Conservation (phyloP, 441 rosid genomes). For the Pelargonium fulgidum region DNA sequence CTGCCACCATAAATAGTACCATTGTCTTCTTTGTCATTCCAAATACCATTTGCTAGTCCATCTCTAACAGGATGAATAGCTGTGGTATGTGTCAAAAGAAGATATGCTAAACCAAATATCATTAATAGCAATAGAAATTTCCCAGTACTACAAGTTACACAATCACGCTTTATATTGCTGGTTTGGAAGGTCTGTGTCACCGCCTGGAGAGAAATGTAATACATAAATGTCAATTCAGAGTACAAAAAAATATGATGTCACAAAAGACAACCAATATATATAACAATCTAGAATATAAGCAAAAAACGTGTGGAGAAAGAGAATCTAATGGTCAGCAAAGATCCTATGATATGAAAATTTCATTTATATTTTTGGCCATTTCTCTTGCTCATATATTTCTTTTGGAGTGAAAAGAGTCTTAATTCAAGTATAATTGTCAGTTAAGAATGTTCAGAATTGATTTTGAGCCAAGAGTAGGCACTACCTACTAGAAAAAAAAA, state of each 20-base stretch:
- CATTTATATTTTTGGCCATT: too few relatives aligned
- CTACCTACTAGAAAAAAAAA: too few relatives aligned
- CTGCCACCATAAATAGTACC: slow-evolving; percentile 30
- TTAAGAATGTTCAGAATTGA: too few relatives aligned
- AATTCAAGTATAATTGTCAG: too few relatives aligned
- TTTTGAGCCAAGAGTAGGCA: too few relatives aligned
- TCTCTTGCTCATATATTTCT: too few relatives aligned
- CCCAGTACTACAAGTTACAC: slow-evolving; percentile 66
- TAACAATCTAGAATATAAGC: background rate
- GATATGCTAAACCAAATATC: slow-evolving; percentile 61
- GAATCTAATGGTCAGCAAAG: background rate
- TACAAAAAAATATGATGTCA: slow-evolving; percentile 13
- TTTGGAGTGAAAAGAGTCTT: too few relatives aligned
- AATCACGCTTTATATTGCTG: slow-evolving; percentile 42
- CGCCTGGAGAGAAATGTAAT: slow-evolving; percentile 38
- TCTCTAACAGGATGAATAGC: slow-evolving; percentile 28
- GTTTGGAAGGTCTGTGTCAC: slow-evolving; percentile 54
- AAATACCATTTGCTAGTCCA: slow-evolving; percentile 25
- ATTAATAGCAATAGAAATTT: slow-evolving; percentile 52
- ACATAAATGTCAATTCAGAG: slow-evolving; percentile 16
- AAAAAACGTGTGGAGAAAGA: background rate
- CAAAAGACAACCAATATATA: background rate
- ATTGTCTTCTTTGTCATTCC: slow-evolving; percentile 30
- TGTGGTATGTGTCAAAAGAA: slow-evolving; percentile 43
- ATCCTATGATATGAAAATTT: too few relatives aligned